phyloP scores from a whole-genome alignment of 192 early-diverging fungal species.

The Coemansia sp. region DNA sequence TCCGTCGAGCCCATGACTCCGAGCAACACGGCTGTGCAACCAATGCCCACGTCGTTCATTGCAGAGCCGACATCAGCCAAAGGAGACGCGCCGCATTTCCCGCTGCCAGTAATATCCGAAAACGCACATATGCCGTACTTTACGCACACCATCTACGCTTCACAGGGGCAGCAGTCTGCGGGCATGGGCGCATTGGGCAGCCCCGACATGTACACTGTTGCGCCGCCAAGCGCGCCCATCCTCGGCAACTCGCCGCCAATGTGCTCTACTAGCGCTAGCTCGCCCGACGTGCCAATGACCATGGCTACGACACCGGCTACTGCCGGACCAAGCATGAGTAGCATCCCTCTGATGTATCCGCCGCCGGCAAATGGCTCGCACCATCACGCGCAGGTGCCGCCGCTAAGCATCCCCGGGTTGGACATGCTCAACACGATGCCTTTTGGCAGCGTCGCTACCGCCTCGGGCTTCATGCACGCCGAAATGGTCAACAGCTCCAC shows the following conservation, averaged over 20 bases:
- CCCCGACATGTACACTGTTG: not conserved
- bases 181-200: not conserved
- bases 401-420: not conserved
- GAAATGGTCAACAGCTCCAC: not conserved
- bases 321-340: not conserved
- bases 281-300: not conserved
- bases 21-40: not conserved
- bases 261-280: not conserved
- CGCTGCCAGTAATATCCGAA: not conserved
- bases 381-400: not conserved
- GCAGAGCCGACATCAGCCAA: not conserved
- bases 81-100: not conserved
- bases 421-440: slow-evolving; percentile 3
- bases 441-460: not conserved
- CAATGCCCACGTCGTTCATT: not conserved
- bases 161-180: too few relatives aligned
- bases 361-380: not conserved
- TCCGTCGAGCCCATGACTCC: not conserved
- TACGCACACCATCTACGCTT: too few relatives aligned
- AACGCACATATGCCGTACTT: not conserved
- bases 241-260: not conserved
- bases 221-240: not conserved
- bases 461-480: not conserved
- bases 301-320: not conserved
- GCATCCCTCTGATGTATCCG: not conserved